Conservation (phyloP, 2,329 filamentous ascomycete species). For the Colletotrichum sojae region DNA sequence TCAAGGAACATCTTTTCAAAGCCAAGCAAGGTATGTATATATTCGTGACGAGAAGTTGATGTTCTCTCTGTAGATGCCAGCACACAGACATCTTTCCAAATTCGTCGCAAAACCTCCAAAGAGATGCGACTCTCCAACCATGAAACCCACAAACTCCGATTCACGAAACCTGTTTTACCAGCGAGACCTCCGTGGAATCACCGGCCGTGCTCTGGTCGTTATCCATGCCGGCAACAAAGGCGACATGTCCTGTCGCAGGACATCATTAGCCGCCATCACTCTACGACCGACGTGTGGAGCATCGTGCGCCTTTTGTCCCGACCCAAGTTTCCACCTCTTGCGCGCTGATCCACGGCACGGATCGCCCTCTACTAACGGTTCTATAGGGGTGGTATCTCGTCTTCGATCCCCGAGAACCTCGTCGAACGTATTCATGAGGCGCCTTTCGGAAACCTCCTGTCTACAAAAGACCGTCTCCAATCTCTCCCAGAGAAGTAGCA, state of each 20-base stretch:
- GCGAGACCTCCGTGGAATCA: not conserved
- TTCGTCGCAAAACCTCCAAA: constrained; percentile 10
- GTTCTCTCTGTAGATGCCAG: constrained; percentile 20
- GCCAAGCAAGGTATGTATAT: constrained; percentile 24
- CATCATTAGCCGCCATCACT: constrained; percentile 35
- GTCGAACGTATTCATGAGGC: not conserved
- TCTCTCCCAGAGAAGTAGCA: not conserved
- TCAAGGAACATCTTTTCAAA: not conserved
- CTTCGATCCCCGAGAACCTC: not conserved
- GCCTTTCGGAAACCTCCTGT: not conserved
- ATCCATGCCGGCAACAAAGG: constrained; percentile 8
- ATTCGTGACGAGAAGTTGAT: constrained; percentile 28
- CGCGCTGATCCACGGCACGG: not conserved
- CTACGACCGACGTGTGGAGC: constrained; percentile 3
- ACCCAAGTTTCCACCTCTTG: not conserved
- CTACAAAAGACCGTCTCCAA: too few species aligned
- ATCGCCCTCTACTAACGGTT: not conserved
- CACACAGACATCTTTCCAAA: constrained; percentile 26
- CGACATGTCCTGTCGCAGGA: constrained; percentile 34
- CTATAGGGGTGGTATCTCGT: constrained; percentile 2
- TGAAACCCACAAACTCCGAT: constrained; percentile 29
- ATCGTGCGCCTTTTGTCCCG: not conserved
- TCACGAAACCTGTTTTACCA: constrained; percentile 5
- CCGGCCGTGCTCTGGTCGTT: constrained; percentile 11
- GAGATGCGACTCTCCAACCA: constrained; percentile 20